A percentile compares a stretch with the other conserved stretches of the same genome.
Evolutionary conservation across 202 grass and related monocot species (phyloP).

Genomic region (Zoysia matrella): DNA sequence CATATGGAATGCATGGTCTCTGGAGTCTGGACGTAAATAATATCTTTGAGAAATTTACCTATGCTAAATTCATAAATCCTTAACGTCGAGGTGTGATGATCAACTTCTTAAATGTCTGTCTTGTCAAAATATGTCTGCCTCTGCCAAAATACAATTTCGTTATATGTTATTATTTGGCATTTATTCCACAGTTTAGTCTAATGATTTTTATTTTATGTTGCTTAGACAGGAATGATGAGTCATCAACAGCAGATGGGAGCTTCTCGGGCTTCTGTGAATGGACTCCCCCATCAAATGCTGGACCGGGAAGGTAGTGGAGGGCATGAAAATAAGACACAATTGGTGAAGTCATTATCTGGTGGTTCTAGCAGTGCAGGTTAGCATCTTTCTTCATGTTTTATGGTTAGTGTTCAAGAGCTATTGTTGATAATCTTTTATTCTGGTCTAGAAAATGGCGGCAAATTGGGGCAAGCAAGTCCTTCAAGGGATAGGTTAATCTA

Average conservation of each 20-base stretch:
- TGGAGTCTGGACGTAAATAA: neutral
- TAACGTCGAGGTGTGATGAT: neutral
- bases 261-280: slow-evolving; percentile 61
- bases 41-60: neutral
- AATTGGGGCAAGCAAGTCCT: slow-evolving; percentile 53
- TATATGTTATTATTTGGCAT: neutral
- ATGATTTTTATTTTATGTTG: slow-evolving; percentile 32
- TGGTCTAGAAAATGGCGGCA: slow-evolving; percentile 65
- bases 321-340: slow-evolving; percentile 58
- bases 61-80: neutral
- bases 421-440: slow-evolving; percentile 37
- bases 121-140: neutral
- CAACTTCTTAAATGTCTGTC: neutral
- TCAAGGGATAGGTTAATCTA: slow-evolving; percentile 82
- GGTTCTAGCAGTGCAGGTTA: slow-evolving; percentile 49
- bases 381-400: slow-evolving; percentile 9
- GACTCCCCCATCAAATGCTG: slow-evolving; percentile 57
- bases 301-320: slow-evolving; percentile 69
- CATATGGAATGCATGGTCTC: neutral
- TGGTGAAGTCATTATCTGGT: slow-evolving; percentile 44
- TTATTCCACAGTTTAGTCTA: neutral
- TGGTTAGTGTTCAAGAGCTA: slow-evolving; percentile 26
- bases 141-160: neutral
- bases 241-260: slow-evolving; percentile 62
- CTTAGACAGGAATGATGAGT: slow-evolving; percentile 67